phyloP scores from a whole-genome alignment of 306 rosid genomes.

The Potentilla sterilis region DNA sequence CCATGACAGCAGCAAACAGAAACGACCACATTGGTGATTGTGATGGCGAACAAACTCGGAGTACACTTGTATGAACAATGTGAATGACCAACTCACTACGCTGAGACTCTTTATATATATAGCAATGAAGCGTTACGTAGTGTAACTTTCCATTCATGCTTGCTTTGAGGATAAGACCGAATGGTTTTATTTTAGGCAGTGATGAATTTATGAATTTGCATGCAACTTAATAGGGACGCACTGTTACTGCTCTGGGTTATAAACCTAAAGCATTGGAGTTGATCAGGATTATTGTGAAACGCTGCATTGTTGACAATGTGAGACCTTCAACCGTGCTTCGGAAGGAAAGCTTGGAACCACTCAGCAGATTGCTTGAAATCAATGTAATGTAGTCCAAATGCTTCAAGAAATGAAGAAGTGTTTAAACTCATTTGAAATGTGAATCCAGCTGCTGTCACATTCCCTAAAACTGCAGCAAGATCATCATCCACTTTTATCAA shows the following conservation, averaged over 20 bases:
- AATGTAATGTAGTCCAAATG: too few relatives aligned
- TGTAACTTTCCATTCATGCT: background rate
- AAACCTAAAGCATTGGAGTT: background rate
- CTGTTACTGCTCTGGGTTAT: background rate
- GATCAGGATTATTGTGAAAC: background rate
- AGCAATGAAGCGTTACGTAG: background rate
- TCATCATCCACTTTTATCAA: too few relatives aligned
- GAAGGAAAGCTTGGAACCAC: too few relatives aligned
- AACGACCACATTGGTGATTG: background rate
- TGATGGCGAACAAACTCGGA: background rate
- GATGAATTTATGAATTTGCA: background rate
- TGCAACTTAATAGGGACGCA: background rate
- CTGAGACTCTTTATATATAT: background rate
- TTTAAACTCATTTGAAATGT: too few relatives aligned
- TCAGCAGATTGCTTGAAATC: too few relatives aligned
- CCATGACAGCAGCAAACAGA: slow-evolving; percentile 9
- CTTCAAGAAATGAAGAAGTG: too few relatives aligned
- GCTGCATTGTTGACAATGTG: background rate
- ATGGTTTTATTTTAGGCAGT: background rate
- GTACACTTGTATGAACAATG: background rate
- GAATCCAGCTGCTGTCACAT: too few relatives aligned
- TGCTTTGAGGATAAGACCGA: background rate
- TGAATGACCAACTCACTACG: background rate
- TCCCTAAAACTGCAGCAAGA: too few relatives aligned
- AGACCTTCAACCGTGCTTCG: background rate